Evolutionary conservation across 768 basidiomycete species (phyloP), one percentile per base, ranked within the genome.

Genomic region (Kwoniella newhampshirensis): DNA sequence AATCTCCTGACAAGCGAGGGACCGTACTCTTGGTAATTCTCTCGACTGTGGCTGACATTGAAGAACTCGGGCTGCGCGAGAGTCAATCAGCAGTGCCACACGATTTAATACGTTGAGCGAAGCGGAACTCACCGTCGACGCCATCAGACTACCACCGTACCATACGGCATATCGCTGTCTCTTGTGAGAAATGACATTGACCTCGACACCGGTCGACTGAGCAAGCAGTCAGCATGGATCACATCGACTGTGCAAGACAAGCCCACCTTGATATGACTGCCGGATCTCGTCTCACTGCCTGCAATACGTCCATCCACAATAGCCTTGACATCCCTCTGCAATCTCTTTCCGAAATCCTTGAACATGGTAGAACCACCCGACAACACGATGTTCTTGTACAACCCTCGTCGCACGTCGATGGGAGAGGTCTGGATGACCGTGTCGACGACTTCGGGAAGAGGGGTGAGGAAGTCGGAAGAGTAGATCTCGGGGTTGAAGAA

Each of bases 401-500:
- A 77, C 3, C 96, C 96, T 61, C 96, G 85, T 65, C 96, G 85
- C 46, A 96, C 93, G 75, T 99, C 94, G 58, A 98, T 99, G 21
- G 96, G 94, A 5, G 91, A 93, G 57, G 88, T 82, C 76, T 92
- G 91, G 61, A 99, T 97, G 51, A 96, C 93, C 55, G 86, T 85
- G 69, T 99, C 96, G 54, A 98, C 96, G 51, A 98, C 90, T 60
- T 94, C 85, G 0, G 96, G 91, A 3, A 99, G 83, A 8, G 96
- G 96, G 4, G 93, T 97, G 61, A 99, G 77, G 82, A 97, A 97
- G 77, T 98, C 94, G 37, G 91, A 93, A 0, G 92, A 96, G 77
- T 88, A 89, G 66, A 99, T 97, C 77, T 99, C 94, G 13, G 96
- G 96, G 79, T 98, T 98, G 83, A 97, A 98, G 81, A 98, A 98